These are phyloP conservation scores for Aspergillus nanangensis DNA, from an alignment of 495 filamentous ascomycete genomes.

Conservation along the genomic window DNA sequence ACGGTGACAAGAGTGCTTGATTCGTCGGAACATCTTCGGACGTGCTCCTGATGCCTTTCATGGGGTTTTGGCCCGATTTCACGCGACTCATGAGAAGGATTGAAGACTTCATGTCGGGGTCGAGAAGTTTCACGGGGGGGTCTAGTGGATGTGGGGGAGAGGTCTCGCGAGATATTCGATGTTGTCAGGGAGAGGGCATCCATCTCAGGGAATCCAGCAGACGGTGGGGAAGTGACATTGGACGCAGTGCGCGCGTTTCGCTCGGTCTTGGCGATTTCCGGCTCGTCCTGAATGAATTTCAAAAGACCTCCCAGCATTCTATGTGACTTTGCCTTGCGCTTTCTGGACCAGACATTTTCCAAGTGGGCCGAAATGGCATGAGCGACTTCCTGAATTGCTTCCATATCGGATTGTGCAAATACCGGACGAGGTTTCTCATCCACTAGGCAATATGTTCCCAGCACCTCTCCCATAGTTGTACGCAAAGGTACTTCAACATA, in stretches of 20 bases:
- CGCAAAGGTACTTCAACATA: slow-evolving; percentile 61
- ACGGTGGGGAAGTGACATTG: not conserved
- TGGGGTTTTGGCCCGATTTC: not conserved
- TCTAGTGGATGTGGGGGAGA: not conserved
- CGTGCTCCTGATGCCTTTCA: slow-evolving; percentile 7
- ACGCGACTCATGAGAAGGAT: too few species aligned
- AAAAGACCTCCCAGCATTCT: slow-evolving; percentile 19
- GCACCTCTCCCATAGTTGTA: slow-evolving; percentile 49
- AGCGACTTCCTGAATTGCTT: slow-evolving; percentile 20
- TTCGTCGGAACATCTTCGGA: slow-evolving; percentile 10
- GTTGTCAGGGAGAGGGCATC: slow-evolving; percentile 2
- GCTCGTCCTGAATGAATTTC: slow-evolving; percentile 13
- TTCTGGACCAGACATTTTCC: slow-evolving; percentile 15
- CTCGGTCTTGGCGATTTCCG: not conserved
- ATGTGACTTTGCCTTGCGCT: slow-evolving; percentile 10
- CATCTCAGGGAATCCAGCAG: slow-evolving; percentile 4
- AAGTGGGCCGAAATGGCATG: slow-evolving; percentile 18
- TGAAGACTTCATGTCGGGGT: too few species aligned
- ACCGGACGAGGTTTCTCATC: slow-evolving; percentile 42
- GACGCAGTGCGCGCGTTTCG: not conserved
- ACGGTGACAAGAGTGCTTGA: slow-evolving; percentile 9
- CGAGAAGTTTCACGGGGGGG: too few species aligned
- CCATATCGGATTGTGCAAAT: slow-evolving; percentile 16
- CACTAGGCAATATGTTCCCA: slow-evolving; percentile 58
- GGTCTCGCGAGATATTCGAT: not conserved